A percentile compares a stretch with the other conserved stretches of the same genome.
phyloP scores from a whole-genome alignment of 331 rosid species.

The Malus hybrid region DNA sequence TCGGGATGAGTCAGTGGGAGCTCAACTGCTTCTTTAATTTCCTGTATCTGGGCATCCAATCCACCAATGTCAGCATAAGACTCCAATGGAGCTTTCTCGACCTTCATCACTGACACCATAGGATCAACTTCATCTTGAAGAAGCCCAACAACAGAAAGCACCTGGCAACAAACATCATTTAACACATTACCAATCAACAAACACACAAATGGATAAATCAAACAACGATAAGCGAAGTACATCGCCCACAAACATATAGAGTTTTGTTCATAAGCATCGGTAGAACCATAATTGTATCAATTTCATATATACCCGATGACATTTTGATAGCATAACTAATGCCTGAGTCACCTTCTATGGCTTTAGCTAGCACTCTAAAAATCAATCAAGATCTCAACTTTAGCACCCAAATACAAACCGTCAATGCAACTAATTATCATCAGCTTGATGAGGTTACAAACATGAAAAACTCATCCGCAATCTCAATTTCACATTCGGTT shows the following conservation, averaged over 20 bases:
- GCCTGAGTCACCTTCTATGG: no score
- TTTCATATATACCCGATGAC: background rate
- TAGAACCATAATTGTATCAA: background rate
- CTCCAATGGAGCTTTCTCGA: constrained; percentile 94
- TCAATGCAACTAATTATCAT: no score
- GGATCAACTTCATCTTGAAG: constrained; percentile 99
- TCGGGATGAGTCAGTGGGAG: constrained; percentile 97
- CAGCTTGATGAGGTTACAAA: no score
- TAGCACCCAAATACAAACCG: background rate
- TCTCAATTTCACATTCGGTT: background rate
- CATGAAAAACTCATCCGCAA: background rate
- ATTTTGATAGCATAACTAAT: background rate
- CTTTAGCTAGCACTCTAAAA: no score
- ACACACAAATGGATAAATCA: background rate
- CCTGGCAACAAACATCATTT: constrained; percentile 33
- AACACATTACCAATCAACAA: background rate
- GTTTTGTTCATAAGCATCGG: background rate
- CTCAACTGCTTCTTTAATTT: constrained; percentile 97
- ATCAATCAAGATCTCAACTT: background rate
- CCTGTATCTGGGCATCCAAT: constrained; percentile 96
- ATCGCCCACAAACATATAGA: background rate
- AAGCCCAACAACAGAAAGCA: constrained; percentile 93
- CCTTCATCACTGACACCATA: constrained; percentile 98
- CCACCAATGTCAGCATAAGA: constrained; percentile 98
- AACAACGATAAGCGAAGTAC: background rate